Evolutionary conservation across 495 filamentous ascomycete species (phyloP).

Genomic region (Apiosordaria backusii): DNA sequence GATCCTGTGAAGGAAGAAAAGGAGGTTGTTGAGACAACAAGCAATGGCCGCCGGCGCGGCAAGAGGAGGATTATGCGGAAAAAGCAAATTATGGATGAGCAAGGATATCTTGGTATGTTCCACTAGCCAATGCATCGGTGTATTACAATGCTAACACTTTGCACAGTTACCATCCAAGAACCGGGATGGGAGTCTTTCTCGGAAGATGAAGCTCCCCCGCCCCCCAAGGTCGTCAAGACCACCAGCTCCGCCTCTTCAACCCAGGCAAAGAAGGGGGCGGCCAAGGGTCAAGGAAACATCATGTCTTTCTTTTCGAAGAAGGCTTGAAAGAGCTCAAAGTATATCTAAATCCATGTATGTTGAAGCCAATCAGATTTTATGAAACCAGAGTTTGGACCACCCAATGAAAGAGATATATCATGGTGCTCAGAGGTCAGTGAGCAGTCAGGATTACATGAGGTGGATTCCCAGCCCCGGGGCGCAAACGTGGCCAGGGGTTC

Average conservation of each 20-base stretch:
- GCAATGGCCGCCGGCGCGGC: constrained; percentile 70
- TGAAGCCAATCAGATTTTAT: neutral
- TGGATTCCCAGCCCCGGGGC: neutral
- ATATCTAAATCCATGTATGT: neutral
- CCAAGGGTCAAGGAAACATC: constrained; percentile 77
- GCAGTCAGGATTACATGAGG: neutral
- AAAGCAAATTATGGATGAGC: constrained; percentile 83
- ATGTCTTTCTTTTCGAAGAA: constrained; percentile 95
- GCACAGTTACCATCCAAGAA: constrained; percentile 84
- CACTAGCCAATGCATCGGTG: neutral
- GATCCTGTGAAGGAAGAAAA: constrained; percentile 44
- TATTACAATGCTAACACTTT: constrained; percentile 16
- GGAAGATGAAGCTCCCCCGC: constrained; percentile 68
- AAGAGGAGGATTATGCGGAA: constrained; percentile 84
- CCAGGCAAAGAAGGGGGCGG: constrained; percentile 54
- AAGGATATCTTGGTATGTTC: constrained; percentile 82
- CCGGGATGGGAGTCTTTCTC: constrained; percentile 93
- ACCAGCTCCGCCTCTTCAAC: constrained; percentile 33
- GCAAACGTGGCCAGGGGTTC: neutral
- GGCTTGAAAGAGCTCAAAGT: constrained; percentile 15
- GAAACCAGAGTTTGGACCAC: neutral
- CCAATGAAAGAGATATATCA: neutral
- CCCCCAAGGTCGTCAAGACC: constrained; percentile 38
- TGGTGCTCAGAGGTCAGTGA: neutral
- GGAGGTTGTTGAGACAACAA: constrained; percentile 52